phyloP scores from a whole-genome alignment of 192 early-diverging fungal species.

The Coemansia sp. region DNA sequence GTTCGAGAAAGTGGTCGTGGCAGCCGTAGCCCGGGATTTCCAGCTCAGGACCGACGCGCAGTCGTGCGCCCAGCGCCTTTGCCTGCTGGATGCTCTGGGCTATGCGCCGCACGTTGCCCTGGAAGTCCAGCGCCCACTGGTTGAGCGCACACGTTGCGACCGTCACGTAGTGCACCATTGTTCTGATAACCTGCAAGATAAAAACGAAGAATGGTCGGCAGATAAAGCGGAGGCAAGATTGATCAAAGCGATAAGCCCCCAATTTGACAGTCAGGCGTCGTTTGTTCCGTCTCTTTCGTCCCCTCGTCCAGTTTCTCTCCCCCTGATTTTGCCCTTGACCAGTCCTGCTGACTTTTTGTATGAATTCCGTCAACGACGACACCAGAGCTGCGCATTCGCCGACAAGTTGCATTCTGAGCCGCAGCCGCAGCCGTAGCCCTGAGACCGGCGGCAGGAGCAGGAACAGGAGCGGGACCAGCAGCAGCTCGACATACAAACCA shows the following conservation, averaged over 20 bases:
- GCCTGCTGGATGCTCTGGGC: conserved; percentile 78
- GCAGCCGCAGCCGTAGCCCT: no score
- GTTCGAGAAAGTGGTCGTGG: conserved; percentile 96
- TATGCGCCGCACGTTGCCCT: conserved; percentile 88
- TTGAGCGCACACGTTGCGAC: conserved; percentile 81
- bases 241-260: background rate
- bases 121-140: conserved; percentile 97
- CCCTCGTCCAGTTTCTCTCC: no score
- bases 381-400: no score
- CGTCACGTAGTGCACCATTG: conserved; percentile 59
- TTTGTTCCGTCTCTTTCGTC: no score
- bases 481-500: background rate
- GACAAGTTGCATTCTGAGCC: no score
- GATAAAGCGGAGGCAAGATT: background rate
- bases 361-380: no score
- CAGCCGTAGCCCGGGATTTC: conserved; percentile 99
- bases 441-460: no score
- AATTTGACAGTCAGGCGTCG: no score
- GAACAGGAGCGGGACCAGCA: no score
- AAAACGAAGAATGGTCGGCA: background rate
- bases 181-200: background rate
- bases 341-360: no score
- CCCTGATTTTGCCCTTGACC: no score
- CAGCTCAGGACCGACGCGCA: conserved; percentile 92
- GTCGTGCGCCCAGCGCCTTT: conserved; percentile 72